Evolutionary conservation across 2,329 filamentous ascomycete genomes (phyloP), one percentile per base, ranked within the genome.

Genomic region (Phoma sp.): DNA sequence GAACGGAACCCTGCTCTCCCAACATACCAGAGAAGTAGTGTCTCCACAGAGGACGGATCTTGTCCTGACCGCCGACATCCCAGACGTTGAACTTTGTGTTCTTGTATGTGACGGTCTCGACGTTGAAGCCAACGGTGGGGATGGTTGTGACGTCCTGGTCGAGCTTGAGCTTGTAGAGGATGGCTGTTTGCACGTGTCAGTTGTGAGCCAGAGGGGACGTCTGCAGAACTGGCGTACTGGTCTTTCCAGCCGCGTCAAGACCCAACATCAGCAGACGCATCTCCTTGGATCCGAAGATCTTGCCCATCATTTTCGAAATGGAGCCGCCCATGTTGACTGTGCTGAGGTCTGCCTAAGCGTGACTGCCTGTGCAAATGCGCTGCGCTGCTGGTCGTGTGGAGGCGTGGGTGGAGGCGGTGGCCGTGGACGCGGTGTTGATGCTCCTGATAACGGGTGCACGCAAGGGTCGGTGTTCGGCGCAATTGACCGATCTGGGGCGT

Each of bases 11-110:
- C 25, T 60, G 51, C 29, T 53, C 56, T 20, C 60, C 64, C 59
- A 67, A 70, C 69, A 71, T 96, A 75, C 78, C 79, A 82, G 96
- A 93, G 88, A 98, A 99, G 85, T 99, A 99, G 82, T 98, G 95
- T 84, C 95, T 92, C 95, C 95, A 99, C 76, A 99, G 85, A 76
- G 95, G 95, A 79, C 95, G 88, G 78, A 99, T 99, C 91, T 98
- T 98, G 88, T 99, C 95, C 85, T 99, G 95, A 80, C 95, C 95
- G 85, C 95, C 95, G 76, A 99, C 95, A 84, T 98, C 95, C 95
- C 95, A 99, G 78, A 99, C 95, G 79, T 93, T 98, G 86, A 99
- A 99, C 79, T 96, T 92, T 74, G 96, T 97, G 87, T 99, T 99
- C 87, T 97, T 97, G 86, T 98, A 98, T 79, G 96, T 93, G 79